A percentile compares a stretch with the other conserved stretches of the same genome.
phyloP scores from a whole-genome alignment of 805 yeast genomes.

The Nakazawaea populi region DNA sequence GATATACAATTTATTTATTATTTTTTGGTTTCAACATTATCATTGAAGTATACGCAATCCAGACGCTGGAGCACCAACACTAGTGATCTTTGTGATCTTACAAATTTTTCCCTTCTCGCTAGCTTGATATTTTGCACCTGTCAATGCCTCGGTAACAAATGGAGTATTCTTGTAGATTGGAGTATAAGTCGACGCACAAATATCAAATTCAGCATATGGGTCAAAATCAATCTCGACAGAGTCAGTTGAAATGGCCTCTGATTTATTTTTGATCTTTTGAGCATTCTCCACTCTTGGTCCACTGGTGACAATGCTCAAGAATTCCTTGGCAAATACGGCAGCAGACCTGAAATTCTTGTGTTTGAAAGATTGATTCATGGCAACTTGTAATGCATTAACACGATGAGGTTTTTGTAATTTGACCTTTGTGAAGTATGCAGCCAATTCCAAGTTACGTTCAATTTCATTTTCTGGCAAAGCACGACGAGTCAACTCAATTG shows the following conservation, averaged over 20 bases:
- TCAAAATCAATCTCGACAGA: constrained; percentile 89
- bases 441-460: constrained; percentile 87
- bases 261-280: constrained; percentile 67
- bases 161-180: constrained; percentile 83
- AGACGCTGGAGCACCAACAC: constrained; percentile 87
- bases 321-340: constrained; percentile 82
- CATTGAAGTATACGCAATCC: constrained; percentile 58
- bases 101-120: constrained; percentile 77
- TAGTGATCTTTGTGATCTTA: constrained; percentile 66
- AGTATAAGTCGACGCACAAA: constrained; percentile 81
- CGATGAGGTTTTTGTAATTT: constrained; percentile 79
- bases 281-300: constrained; percentile 91
- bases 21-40: background rate
- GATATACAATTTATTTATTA: background rate
- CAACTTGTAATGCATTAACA: constrained; percentile 86
- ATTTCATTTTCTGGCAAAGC: constrained; percentile 61
- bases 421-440: constrained; percentile 90
- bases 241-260: constrained; percentile 79
- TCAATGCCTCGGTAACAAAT: constrained; percentile 68
- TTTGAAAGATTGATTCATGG: constrained; percentile 89
- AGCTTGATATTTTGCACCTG: constrained; percentile 82
- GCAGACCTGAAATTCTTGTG: constrained; percentile 86
- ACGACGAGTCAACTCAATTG: constrained; percentile 89
- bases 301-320: constrained; percentile 57
- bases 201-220: constrained; percentile 83